Evolutionary conservation across 2,329 filamentous ascomycete genomes (phyloP), one percentile per base, ranked within the genome.

Genomic region (Didymella sp.): DNA sequence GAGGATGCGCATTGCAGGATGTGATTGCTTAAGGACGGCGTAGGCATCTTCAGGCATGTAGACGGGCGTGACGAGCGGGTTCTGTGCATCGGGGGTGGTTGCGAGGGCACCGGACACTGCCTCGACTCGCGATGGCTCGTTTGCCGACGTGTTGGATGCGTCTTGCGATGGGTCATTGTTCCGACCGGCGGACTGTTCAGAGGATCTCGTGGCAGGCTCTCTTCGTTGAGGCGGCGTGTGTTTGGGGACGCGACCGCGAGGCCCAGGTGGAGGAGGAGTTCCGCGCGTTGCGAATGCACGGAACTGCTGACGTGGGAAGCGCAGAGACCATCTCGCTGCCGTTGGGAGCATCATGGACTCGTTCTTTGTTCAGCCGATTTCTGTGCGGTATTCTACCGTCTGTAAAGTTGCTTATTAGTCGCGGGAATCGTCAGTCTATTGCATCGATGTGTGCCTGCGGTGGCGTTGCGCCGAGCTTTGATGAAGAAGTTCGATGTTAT

Each of bases 31-130:
- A 24, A 89, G 81, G 2, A 88, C 79, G 43, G 79, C 83, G 77
- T 85, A 73, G 1, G 84, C 82, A 64, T 88, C 85, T 72, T 87
- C 81, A 13, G 85, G 84, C 24, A 88, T 83, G 62, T 86, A 77
- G 2, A 89, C 85, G 9, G 86, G 84, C 7, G 85, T 79, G 35
- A 87, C 74, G 22, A 89, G 81, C 30, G 78, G 82, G 40, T 81
- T 78, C 8, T 82, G 73, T 38, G 78, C 74, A 45, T 71, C 67
- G 12, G 75, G 67, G 4, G 67, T 70, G 11, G 80, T 72, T 41
- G 79, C 76, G 45, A 85, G 77, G 6, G 78, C 75, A 31, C 75
- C 71, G 27, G 80, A 77, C 21, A 81, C 75, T 43, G 79, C 76
- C 56, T 81, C 74, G 12, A 76, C 68, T 59, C 69, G 73, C n/a